Evolutionary conservation across 2,329 filamentous ascomycete species (phyloP).

Genomic region (Trichoderma arundinaceum): DNA sequence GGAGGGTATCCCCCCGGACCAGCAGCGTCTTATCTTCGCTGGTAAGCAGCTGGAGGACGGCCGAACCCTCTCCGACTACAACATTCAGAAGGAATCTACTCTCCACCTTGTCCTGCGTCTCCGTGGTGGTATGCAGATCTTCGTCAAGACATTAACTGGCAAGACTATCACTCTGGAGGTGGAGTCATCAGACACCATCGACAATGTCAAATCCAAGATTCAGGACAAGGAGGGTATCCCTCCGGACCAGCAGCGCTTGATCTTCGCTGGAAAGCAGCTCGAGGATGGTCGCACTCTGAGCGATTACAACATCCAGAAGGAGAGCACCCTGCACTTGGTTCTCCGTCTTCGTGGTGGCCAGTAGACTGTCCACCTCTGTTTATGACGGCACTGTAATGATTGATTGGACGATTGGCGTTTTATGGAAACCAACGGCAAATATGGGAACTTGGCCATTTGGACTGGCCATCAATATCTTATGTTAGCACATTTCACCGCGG

Average conservation of each 20-base stretch:
- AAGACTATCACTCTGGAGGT: conserved; percentile 95
- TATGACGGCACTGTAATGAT: conserved; percentile 23
- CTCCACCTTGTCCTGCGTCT: conserved; percentile 81
- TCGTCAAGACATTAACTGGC: conserved; percentile 85
- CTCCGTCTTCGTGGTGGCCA: conserved; percentile 87
- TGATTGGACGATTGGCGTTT: conserved; percentile 23
- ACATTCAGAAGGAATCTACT: conserved; percentile 92
- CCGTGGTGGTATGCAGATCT: conserved; percentile 79
- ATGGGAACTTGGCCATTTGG: conserved; percentile 23
- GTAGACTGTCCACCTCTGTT: conserved; percentile 36
- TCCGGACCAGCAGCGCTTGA: conserved; percentile 92
- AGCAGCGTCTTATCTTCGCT: conserved; percentile 91
- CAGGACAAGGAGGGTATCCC: conserved; percentile 99
- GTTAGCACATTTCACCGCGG: conserved; percentile 17
- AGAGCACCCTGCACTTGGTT: conserved; percentile 83
- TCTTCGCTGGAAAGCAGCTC: conserved; percentile 95
- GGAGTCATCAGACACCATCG: conserved; percentile 88
- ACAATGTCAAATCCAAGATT: conserved; percentile 97
- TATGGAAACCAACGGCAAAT: conserved; percentile 18
- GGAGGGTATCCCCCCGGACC: conserved; percentile 92
- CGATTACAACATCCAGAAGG: conserved; percentile 98
- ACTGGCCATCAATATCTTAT: conserved; percentile 22
- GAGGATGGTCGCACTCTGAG: conserved; percentile 89
- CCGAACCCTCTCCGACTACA: conserved; percentile 90
- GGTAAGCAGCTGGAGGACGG: conserved; percentile 94